Evolutionary conservation across 1,284 basidiomycete species (phyloP), one percentile per base, ranked within the genome.

Genomic region (Leccinum variabile): DNA sequence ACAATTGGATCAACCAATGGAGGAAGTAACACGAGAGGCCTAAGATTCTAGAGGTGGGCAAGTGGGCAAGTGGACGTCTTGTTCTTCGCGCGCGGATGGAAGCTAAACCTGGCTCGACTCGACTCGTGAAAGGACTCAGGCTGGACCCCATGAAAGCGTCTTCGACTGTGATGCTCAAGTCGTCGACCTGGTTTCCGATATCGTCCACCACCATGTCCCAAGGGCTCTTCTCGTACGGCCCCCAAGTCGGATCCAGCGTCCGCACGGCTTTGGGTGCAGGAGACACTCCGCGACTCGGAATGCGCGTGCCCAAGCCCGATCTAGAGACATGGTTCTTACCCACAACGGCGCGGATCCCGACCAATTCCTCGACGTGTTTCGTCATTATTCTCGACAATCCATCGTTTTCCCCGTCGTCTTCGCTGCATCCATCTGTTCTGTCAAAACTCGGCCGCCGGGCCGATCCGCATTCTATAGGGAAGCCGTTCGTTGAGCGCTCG

Each of bases 341-440:
- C 52, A 64, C 65, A 14, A 69, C 54, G 4, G 66, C 59, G 6
- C 79, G 75, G n/a, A 85, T 76, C 0, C 85, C 84, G 46, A 86
- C 84, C 57, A 85, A 63, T 41, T 79, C 70, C 67, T 85, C 84
- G 65, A 86, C 79, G 6, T 76, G 75, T 59, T 75, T 72, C 53
- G 80, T 79, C 64, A 86, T 70, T 70, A 75, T 71, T 30, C 75
- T 67, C 8, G 65, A 68, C 14, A 73, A 14, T 3, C 61, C 61
- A 13, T 72, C 68, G 33, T 67, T 59, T 10, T 39, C 37, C 37
- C 14, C 0, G 37, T 39, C 37, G 14, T 70, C 58, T 3, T 56
- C 54, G 35, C 56, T 54, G 50, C 13, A 49, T 32, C 41, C 58
- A 4, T 5, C 57, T 53, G 14, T 61, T 56, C 54, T 59, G 49